Base-by-base conservation (phyloP, 768 basidiomycete species). In the Nidula microcarpa region DNA sequence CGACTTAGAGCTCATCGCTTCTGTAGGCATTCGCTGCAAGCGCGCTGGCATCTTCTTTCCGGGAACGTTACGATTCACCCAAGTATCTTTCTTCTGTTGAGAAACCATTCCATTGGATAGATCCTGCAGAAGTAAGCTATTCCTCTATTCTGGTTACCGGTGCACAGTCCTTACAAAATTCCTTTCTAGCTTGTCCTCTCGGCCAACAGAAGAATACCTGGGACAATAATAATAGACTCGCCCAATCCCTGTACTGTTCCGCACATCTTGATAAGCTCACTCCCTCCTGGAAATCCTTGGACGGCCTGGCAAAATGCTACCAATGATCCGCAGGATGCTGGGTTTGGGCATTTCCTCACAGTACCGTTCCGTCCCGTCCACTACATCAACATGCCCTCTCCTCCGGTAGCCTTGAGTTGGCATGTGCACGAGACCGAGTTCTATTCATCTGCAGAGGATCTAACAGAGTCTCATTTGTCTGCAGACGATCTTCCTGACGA, bases 71-170 rank as follows among this genome's bases (percentile, higher is more conserved):
- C 53, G 72, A 76, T 49, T 51, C 50, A 4, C 56, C 67, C 0
- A 60, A 60, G 5, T 64, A 68, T 57, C 51, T 71, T 16, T 58
- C 55, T 23, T 53, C 61, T 5, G 49, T 74, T 33, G 79, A 81
- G 50, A 64, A 60, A 43, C 66, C 72, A 5, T 81, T 73, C 60
- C 52, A 54, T 39, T 85, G 81, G 82, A 64, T 63, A 30, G 81
- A 85, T 62, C 75, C 79, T 45, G 81, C 77, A 33, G 73, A 77
- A 66, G 80, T 79, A 62, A 59, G 66, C 56, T 44, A 41, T 18
- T 23, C 49, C 47, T 52, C 11, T 33, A 16, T 43, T 7, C 4
- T 16, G 33, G 36, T 37, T 39, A 9, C 6, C 48, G 10, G 18
- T 23, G 46, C 17, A 11, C 13, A n/a, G n/a, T 13, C 16, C 41